Conservation (phyloP, 805 yeast genomes). For the Yarrowia yakushimensis region DNA sequence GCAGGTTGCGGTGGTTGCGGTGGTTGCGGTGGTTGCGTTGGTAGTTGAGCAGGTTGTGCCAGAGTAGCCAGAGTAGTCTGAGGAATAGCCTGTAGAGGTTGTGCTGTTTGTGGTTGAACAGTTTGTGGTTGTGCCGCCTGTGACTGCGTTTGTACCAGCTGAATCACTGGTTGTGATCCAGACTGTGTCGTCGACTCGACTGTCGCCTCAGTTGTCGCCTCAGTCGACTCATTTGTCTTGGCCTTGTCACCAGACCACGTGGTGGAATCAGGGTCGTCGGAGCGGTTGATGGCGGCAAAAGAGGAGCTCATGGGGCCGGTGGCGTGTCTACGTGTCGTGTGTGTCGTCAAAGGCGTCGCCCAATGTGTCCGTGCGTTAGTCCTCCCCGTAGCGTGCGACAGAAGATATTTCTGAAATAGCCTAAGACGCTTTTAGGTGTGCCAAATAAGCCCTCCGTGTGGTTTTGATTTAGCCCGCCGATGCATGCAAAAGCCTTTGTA, state of each 20-base stretch:
- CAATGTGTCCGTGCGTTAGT: no score
- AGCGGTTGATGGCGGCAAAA: constrained; percentile 13
- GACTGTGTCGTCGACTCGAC: background rate
- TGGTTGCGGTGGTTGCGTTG: no score
- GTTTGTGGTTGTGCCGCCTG: background rate
- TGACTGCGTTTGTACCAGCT: background rate
- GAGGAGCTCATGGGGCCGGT: background rate
- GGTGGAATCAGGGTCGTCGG: no score
- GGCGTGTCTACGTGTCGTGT: background rate
- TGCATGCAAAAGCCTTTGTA: constrained; percentile 4
- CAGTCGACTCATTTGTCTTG: background rate
- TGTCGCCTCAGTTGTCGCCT: no score
- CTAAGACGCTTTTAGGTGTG: background rate
- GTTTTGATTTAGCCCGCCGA: constrained; percentile 9
- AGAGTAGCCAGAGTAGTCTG: no score
- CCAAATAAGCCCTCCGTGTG: constrained; percentile 18
- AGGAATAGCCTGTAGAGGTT: no score
- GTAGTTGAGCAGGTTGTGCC: no score
- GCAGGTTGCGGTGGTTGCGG: no score
- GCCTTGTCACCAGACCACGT: no score
- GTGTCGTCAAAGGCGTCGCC: background rate
- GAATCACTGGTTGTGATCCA: no score
- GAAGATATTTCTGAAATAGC: background rate
- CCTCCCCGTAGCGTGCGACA: constrained; percentile 9
- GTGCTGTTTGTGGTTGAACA: no score